Conservation (phyloP, 2,329 filamentous ascomycete species). For the Aspergillus brasiliensis region DNA sequence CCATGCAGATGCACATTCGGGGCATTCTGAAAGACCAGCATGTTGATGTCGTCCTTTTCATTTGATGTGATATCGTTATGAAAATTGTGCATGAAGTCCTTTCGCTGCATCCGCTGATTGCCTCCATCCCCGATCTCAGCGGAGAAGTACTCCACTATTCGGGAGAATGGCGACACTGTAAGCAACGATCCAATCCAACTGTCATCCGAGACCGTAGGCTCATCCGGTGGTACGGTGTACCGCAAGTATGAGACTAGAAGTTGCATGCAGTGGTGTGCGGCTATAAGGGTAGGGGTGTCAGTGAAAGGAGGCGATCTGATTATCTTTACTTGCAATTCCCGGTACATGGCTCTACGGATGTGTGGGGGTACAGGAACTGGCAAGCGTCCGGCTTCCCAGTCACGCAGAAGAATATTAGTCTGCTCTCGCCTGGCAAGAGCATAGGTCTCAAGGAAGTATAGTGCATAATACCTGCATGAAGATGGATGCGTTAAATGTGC, state of each 20-base stretch:
- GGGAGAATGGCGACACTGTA: constrained; percentile 41
- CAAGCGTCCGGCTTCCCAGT: constrained; percentile 42
- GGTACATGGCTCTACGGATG: constrained; percentile 40
- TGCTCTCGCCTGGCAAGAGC: constrained; percentile 40
- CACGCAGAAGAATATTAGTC: constrained; percentile 39
- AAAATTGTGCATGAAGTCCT: constrained; percentile 48
- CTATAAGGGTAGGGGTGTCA: constrained; percentile 41
- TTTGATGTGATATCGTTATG: constrained; percentile 41
- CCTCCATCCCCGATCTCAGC: constrained; percentile 47
- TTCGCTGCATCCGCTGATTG: constrained; percentile 43
- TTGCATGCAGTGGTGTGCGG: constrained; percentile 46
- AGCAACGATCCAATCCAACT: constrained; percentile 46
- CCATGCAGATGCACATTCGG: constrained; percentile 33
- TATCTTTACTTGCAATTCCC: constrained; percentile 39
- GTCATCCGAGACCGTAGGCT: constrained; percentile 33
- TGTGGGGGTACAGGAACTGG: constrained; percentile 39
- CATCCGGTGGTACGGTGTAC: constrained; percentile 39
- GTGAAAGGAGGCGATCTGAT: constrained; percentile 44
- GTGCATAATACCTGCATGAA: constrained; percentile 40
- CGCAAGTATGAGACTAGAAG: constrained; percentile 43
- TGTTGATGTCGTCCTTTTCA: constrained; percentile 42
- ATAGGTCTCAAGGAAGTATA: constrained; percentile 47
- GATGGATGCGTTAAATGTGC: neutral
- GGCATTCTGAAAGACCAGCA: constrained; percentile 37
- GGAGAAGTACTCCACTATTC: constrained; percentile 46